These are phyloP conservation scores for Panicum miliaceum DNA, from an alignment of 176 grass and related monocot species.

Conservation along the genomic window DNA sequence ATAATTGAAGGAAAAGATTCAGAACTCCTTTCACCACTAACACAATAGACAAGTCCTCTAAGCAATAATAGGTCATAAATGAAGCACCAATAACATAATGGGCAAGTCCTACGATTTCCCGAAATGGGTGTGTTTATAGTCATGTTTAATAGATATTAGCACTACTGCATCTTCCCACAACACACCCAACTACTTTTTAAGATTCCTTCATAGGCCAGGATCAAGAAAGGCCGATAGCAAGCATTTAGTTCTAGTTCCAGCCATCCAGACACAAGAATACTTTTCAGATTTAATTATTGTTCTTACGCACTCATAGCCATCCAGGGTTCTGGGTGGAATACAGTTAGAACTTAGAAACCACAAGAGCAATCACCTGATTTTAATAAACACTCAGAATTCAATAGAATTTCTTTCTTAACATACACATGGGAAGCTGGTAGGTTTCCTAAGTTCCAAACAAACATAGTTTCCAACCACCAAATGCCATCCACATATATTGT, in stretches of 20 bases:
- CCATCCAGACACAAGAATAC: background rate
- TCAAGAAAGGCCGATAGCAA: background rate
- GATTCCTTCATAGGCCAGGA: background rate
- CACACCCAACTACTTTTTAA: background rate
- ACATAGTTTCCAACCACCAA: background rate
- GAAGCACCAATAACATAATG: background rate
- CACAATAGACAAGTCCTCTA: background rate
- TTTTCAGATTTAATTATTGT: conserved; percentile 1
- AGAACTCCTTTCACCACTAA: background rate
- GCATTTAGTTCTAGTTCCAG: background rate
- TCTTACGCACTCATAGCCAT: background rate
- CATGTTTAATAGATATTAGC: conserved; percentile 30
- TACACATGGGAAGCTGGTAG: background rate
- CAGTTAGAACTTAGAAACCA: background rate
- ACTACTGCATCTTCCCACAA: background rate
- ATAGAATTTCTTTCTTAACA: background rate
- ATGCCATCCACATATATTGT: background rate
- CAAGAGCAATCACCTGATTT: background rate
- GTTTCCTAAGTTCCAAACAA: background rate
- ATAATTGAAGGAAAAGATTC: background rate
- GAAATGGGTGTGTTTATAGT: background rate
- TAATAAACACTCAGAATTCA: background rate
- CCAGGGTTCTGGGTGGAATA: too few relatives aligned
- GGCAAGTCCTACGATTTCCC: background rate
- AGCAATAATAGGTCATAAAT: too few relatives aligned